Conservation (phyloP, 345 rosid species). For the Aethionema arabicum region DNA sequence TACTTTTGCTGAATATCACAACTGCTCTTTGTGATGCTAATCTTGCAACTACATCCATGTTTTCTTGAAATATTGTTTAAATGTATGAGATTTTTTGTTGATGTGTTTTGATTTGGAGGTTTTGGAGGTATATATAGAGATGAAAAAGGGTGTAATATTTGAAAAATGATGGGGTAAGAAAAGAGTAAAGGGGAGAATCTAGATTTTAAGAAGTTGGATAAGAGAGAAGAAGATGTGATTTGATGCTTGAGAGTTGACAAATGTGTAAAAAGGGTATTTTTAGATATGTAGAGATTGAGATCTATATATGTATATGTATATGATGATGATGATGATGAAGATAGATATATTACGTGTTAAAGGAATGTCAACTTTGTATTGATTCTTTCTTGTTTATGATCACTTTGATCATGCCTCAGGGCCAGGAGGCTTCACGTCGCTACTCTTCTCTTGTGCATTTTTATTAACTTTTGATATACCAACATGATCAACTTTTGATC, state of each 20-base stretch:
- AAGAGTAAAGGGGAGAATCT: conserved; percentile 14
- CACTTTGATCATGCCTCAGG: conserved; percentile 24
- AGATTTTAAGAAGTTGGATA: conserved; percentile 15
- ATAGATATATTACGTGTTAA: conserved; percentile 30
- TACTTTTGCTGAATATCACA: conserved; percentile 94
- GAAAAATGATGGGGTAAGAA: conserved; percentile 23
- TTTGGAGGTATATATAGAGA: conserved; percentile 29
- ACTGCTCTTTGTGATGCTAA: conserved; percentile 89
- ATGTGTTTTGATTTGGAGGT: conserved; percentile 27
- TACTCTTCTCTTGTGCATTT: conserved; percentile 7
- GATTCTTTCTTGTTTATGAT: conserved; percentile 36
- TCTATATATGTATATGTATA: conserved; percentile 29
- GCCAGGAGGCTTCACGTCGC: conserved; percentile 3
- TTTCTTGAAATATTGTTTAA: conserved; percentile 22
- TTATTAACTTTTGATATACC: no score
- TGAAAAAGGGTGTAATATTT: conserved; percentile 19
- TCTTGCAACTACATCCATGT: conserved; percentile 76
- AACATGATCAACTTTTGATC: no score
- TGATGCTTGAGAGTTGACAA: conserved; percentile 38
- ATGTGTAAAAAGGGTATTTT: conserved; percentile 17
- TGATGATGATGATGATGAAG: conserved; percentile 35
- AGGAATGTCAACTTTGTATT: conserved; percentile 40
- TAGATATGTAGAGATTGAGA: conserved; percentile 19
- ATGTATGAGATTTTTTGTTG: conserved; percentile 13
- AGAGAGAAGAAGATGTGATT: conserved; percentile 26